Base-by-base conservation (phyloP, 306 rosid genomes). In the Styphnolobium japonicum region DNA sequence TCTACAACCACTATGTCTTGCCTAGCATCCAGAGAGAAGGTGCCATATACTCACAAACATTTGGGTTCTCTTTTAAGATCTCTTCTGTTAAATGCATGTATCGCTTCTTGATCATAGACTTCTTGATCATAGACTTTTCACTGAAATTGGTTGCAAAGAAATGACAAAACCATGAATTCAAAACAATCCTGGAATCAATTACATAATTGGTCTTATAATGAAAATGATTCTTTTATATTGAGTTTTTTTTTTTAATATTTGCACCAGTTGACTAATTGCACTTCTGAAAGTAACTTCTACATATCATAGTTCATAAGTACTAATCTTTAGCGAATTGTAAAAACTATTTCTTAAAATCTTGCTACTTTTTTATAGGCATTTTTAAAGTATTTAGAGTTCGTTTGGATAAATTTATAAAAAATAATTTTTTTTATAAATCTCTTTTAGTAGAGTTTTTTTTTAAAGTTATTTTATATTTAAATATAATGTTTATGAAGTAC, bases 1-100 rank as follows among this genome's bases (percentile, higher is more conserved):
- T 62, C 68, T 14, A 62, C 68, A 6, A 62, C 68, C 46, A 62
- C 68, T 45, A 62, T 62, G 68, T 62, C 68, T 36, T 62, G 68
- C 46, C 68, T 62, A 2, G 68, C 71, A 65, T 65, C 71, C 2
- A 65, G 7, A 65, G 7, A 0, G 71, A 65, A 18, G 71, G 71
- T 37, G 49, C 71, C 49, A 36, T 39, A 19, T 65, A 65, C 2
- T 51, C 71, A 21, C 51, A 37, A 11, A 65, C 14, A 11, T 21
- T 65, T 5, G 71, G 71, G 2, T 65, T 65, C 33, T 65, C 51
- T 39, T 65, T 65, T 2, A 65, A 9, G 14, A 65, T 65, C 10
- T 65, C 52, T 12, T 65, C 71, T 3, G 71, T 65, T 22, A 65
- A 18, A 2, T 65, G 6, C 49, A 65, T 36, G 14, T 65, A 63